phyloP scores from a whole-genome alignment of 805 yeast genomes.

The Groenewaldozyma tartarivorans region DNA sequence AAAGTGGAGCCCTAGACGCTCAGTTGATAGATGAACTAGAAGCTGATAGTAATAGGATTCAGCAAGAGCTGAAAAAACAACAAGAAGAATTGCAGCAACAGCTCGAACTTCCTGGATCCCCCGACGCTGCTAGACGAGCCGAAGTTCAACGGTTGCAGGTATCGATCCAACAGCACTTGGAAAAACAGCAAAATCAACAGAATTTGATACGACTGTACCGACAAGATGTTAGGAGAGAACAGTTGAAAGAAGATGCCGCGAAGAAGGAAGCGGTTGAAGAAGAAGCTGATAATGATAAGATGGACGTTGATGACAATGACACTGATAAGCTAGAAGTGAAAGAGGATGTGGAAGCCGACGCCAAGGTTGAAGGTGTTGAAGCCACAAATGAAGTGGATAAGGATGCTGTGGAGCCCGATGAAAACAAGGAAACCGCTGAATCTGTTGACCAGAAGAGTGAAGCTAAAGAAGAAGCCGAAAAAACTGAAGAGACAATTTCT shows the following conservation, averaged over 20 bases:
- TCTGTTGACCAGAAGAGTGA: neutral
- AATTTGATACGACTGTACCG: conserved; percentile 9
- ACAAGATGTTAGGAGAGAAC: conserved; percentile 2
- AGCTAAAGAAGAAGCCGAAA: neutral
- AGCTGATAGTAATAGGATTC: conserved; percentile 15
- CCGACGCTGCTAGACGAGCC: conserved; percentile 3
- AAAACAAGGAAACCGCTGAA: neutral
- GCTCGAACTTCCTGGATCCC: neutral
- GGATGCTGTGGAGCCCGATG: neutral
- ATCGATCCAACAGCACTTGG: conserved; percentile 15
- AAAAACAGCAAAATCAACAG: conserved; percentile 14
- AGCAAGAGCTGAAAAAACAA: neutral
- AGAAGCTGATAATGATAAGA: too few species aligned
- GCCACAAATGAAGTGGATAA: neutral
- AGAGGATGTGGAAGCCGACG: neutral
- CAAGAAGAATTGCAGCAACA: neutral
- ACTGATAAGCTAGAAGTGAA: too few species aligned
- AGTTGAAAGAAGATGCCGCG: conserved; percentile 3
- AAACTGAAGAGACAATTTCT: neutral
- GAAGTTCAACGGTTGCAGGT: conserved; percentile 16
- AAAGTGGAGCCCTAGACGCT: conserved; percentile 33
- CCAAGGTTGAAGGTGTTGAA: neutral
- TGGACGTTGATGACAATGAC: too few species aligned
- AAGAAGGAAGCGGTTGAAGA: conserved; percentile 5
- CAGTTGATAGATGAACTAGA: conserved; percentile 20